Base-by-base conservation (phyloP, 208 protist genomes). In the Kentomonas sorsogonicus region DNA sequence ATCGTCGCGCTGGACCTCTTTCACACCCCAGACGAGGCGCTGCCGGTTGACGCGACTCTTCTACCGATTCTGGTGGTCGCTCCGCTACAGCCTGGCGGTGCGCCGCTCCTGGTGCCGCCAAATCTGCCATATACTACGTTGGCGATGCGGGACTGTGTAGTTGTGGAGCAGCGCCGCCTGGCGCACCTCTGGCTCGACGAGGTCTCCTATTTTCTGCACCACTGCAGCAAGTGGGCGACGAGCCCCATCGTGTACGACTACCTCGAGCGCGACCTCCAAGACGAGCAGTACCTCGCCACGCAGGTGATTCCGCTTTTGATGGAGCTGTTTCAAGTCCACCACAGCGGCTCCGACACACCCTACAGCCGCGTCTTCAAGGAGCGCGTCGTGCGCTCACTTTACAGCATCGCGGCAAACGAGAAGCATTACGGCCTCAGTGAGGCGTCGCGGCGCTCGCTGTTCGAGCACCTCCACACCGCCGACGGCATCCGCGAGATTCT, bases 151-250 rank as follows among this genome's bases (percentile, higher is more conserved):
- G 77, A 96, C 63, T 86, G 75, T 46, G 69, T 93, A 15, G 74
- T 94, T 63, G 79, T 93, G 18, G 89, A 96, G 69, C 83, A 96
- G 72, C 76, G 86, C 7, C 74, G 86, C 1, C 27, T 94, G 15
- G 69, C 68, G 4, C 63, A 88, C 27, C 60, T 94, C 2, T 96
- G 85, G 74, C 59, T 96, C 5, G 91, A 96, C 41, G 89, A 96
- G 63, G 60, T 94, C 1, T 88, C 85, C 3, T 96, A 94, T 63
- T 94, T 95, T 69, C 55, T 93, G 0, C 63, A 91, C 36, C 81
- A 82, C 41, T 86, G 76, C 60, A 36, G 71, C 26, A 72, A 70
- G 7, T 94, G 86, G 87, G 64, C 57, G 41, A 77, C 66, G 20
- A 73, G 65, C 27, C 86, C 90, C 22, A 79, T 93, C 64, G 71